Percentiles rank a stretch among this genome's conserved stretches.
Evolutionary conservation across 257 asterid genomes (phyloP).

Genomic region (Ilex asprella): DNA sequence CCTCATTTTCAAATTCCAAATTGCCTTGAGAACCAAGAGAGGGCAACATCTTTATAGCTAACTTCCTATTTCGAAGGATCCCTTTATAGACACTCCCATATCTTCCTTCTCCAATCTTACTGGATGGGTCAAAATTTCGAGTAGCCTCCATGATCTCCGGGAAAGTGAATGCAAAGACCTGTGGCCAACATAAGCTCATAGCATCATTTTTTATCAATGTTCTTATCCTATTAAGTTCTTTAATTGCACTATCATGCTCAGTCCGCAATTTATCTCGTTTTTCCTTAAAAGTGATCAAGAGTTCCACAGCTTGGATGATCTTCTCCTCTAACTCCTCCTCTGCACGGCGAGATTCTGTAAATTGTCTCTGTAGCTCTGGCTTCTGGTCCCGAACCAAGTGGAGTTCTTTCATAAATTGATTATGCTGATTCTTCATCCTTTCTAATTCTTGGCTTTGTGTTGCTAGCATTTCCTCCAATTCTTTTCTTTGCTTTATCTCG

Average conservation of each 20-base stretch:
- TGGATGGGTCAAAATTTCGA: conserved; percentile 58
- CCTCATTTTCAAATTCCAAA: conserved; percentile 69
- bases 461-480: conserved; percentile 43
- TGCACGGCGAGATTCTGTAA: conserved; percentile 36
- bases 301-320: conserved; percentile 82
- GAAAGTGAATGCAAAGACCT: conserved; percentile 57
- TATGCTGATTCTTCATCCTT: conserved; percentile 35
- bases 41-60: conserved; percentile 83
- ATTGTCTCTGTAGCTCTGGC: conserved; percentile 53
- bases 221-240: conserved; percentile 39
- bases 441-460: conserved; percentile 52
- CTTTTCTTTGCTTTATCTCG: conserved; percentile 36
- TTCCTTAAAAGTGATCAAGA: conserved; percentile 60
- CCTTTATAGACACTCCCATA: conserved; percentile 77
- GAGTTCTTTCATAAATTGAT: conserved; percentile 36
- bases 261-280: conserved; percentile 62
- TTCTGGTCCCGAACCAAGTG: conserved; percentile 42
- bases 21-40: conserved; percentile 69
- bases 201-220: conserved; percentile 35
- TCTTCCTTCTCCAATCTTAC: conserved; percentile 79
- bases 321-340: conserved; percentile 87
- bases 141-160: conserved; percentile 73
- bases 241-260: conserved; percentile 53
- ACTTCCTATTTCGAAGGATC: conserved; percentile 45
- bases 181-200: conserved; percentile 23